Base-by-base conservation (phyloP, 1,284 basidiomycete genomes). In the Cryptococcus maquisensis region DNA sequence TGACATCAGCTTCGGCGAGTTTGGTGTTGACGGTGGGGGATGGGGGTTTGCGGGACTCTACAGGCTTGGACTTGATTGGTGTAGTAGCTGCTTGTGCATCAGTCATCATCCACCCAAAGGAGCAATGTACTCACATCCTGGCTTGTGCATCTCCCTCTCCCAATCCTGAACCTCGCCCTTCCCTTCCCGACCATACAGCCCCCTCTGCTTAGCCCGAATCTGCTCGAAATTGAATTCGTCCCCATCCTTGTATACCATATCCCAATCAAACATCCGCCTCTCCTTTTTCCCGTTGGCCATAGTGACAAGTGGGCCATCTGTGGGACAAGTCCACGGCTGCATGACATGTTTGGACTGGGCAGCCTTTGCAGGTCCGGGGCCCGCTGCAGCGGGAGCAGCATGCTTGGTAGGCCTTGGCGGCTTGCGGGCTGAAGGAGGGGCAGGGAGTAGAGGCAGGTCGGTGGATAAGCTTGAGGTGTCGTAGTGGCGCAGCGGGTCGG, bases 1-100 rank as follows among this genome's bases (percentile, higher is more conserved):
- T 90, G 38, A 96, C 90, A 70, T 95, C 92, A n/a, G 84, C 87
- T 49, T 94, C 80, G 3, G 93, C 93, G 60, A 90, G 88, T 72
- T 91, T 92, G 43, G 88, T 91, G 68, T 89, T 89, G 59, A 90
- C 84, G 0, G 88, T 91, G 5, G 87, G 85, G 0, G 86, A 85
- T 8, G 85, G 82, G 63, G 84, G 54, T 20, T 53, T 49, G 42
- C 59, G 61, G 48, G 60, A 58, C 35, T 59, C 55, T 35, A 59
- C 55, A 52, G 53, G 47, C 47, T 68, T 66, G 3, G 74, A 70
- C 26, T 21, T 35, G 3, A 16, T 28, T 12, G 46, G 46, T 13
- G 71, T 68, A 0, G 70, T 65, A n/a, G 69, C 63, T 67, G 58
- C 82, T 42, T 81, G 67, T 83, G 82, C 51, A 81, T 47, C 23